These are phyloP conservation scores for Claviceps purpurea DNA, from an alignment of 2,329 filamentous ascomycete species.

Conservation along the genomic window DNA sequence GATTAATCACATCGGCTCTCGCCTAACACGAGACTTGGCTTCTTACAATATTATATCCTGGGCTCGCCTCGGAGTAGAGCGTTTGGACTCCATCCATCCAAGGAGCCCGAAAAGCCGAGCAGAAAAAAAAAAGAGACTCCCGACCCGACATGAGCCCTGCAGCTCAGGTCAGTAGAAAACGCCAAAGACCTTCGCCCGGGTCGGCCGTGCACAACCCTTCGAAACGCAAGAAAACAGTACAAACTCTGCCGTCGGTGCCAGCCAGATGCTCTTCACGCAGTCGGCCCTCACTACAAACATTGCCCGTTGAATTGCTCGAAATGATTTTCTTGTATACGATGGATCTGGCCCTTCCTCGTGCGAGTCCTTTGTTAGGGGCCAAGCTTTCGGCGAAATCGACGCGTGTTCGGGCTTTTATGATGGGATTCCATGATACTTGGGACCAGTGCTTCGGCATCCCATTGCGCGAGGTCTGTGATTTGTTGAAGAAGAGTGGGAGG, in stretches of 20 bases:
- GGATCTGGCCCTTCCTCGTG: conserved; percentile 33
- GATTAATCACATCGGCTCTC: no score
- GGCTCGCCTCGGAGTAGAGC: no score
- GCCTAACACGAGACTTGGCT: no score
- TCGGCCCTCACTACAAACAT: conserved; percentile 16
- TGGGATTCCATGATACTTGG: conserved; percentile 26
- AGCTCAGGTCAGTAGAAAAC: no score
- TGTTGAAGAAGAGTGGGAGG: not conserved
- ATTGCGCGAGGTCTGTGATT: not conserved
- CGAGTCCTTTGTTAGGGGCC: conserved; percentile 29
- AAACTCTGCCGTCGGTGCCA: conserved; percentile 18
- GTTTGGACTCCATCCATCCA: no score
- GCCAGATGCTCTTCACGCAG: conserved; percentile 14
- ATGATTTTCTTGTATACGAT: conserved; percentile 35
- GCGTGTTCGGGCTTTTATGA: conserved; percentile 23
- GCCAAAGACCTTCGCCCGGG: conserved; percentile 12
- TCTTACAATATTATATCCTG: no score
- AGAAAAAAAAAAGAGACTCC: no score
- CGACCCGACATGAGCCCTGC: no score
- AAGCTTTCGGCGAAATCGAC: conserved; percentile 30
- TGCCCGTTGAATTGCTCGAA: conserved; percentile 42
- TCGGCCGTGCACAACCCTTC: not conserved
- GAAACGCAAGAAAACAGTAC: conserved; percentile 14
- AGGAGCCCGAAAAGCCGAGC: no score
- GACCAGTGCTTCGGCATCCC: conserved; percentile 20